A percentile compares a stretch with the other conserved stretches of the same genome.
Conservation (phyloP, 192 early-diverging fungal genomes). For the Rhizophagus sp. region DNA sequence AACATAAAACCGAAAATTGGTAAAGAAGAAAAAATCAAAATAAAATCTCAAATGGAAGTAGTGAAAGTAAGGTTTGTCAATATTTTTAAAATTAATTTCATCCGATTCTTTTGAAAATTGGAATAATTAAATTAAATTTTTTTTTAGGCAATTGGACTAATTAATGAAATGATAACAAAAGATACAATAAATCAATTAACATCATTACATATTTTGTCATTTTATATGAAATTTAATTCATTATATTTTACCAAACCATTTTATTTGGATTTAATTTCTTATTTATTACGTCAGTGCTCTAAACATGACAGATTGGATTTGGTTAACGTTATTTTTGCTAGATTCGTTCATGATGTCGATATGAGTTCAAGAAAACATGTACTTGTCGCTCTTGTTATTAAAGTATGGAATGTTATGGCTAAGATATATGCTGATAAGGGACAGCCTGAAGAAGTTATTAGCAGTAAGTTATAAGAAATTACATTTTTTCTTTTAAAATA, state of each 20-base stretch:
- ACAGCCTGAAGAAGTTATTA: not conserved
- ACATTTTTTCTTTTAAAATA: not conserved
- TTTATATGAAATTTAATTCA: constrained; percentile 5
- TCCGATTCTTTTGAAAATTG: not conserved
- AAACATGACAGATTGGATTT: constrained; percentile 24
- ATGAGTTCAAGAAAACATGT: not conserved
- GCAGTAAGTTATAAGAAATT: not conserved
- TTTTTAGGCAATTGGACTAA: constrained; percentile 14
- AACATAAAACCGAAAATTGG: not conserved
- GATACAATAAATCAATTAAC: not conserved
- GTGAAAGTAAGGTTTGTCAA: constrained; percentile 28
- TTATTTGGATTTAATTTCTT: constrained; percentile 18
- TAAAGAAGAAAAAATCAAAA: constrained; percentile 5
- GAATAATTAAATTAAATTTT: not conserved
- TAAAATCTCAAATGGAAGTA: constrained; percentile 6
- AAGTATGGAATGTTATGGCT: constrained; percentile 19
- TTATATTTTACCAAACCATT: not conserved
- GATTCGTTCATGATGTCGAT: constrained; percentile 9
- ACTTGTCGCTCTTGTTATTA: not conserved
- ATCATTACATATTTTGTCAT: not conserved
- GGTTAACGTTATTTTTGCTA: constrained; percentile 6
- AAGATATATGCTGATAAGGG: constrained; percentile 14
- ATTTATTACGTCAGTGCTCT: constrained; percentile 9
- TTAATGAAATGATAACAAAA: not conserved
- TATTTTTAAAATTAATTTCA: not conserved